These are phyloP conservation scores for Yamadazyma atlantica DNA, from an alignment of 1,139 yeast genomes.

Conservation along the genomic window DNA sequence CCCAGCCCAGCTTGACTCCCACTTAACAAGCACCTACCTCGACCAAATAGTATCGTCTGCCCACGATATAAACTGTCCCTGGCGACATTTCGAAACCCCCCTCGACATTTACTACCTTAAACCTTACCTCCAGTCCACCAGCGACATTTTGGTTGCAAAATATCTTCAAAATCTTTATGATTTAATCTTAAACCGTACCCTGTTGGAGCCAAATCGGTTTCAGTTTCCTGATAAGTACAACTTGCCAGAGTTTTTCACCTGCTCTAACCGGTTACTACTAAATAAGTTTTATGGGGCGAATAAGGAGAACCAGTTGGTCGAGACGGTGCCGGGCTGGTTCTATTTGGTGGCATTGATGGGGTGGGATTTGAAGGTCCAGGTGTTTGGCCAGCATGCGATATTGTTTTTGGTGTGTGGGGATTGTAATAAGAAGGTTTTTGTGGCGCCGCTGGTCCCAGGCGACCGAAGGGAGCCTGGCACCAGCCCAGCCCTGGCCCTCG, in stretches of 20 bases:
- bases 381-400: conserved; percentile 26
- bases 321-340: conserved; percentile 30
- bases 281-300: conserved; percentile 28
- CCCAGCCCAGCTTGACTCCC: conserved; percentile 22
- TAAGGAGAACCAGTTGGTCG: conserved; percentile 34
- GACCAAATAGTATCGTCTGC: too few relatives aligned
- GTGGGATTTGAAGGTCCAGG: conserved; percentile 37
- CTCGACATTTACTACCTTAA: conserved; percentile 34
- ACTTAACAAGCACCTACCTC: conserved; percentile 21
- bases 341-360: conserved; percentile 36
- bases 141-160: conserved; percentile 25
- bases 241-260: conserved; percentile 17
- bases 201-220: conserved; percentile 24
- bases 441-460: too few relatives aligned
- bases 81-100: conserved; percentile 41
- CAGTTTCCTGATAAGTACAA: conserved; percentile 8
- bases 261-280: conserved; percentile 34
- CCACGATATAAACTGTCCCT: conserved; percentile 34
- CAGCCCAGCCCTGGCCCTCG: too few relatives aligned
- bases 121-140: conserved; percentile 34
- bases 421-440: conserved; percentile 38
- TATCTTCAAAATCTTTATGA: conserved; percentile 30
- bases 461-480: too few relatives aligned
- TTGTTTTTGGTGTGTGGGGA: conserved; percentile 34
- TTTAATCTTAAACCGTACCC: too few relatives aligned